phyloP scores from a whole-genome alignment of 1,284 basidiomycete species.

The Schizophyllum commune region DNA sequence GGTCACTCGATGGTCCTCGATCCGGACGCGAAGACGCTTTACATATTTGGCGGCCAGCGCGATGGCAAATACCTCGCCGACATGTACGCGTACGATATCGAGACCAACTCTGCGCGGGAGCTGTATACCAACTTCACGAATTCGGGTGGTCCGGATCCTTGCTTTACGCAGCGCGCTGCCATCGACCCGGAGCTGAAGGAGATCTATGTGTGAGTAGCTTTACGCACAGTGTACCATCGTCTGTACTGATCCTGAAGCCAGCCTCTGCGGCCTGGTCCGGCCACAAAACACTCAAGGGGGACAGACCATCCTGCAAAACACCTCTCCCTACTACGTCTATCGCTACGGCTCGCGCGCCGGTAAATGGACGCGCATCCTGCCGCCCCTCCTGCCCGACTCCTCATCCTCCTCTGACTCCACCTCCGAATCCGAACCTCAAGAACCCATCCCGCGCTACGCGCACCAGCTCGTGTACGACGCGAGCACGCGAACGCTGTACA shows the following conservation, averaged over 20 bases:
- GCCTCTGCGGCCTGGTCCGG: constrained; percentile 53
- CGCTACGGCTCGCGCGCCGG: constrained; percentile 51
- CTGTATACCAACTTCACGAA: constrained; percentile 52
- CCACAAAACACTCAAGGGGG: constrained; percentile 26
- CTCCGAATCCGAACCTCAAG: constrained; percentile 17
- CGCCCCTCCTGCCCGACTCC: constrained; percentile 10
- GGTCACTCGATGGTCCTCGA: constrained; percentile 80
- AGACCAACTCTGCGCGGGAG: constrained; percentile 49
- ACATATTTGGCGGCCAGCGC: constrained; percentile 65
- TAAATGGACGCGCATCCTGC: constrained; percentile 52
- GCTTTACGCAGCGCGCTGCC: constrained; percentile 64
- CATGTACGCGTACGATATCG: constrained; percentile 66
- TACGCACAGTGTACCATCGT: constrained; percentile 1
- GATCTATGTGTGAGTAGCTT: constrained; percentile 56
- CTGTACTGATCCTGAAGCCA: constrained; percentile 17
- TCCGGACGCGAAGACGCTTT: constrained; percentile 44
- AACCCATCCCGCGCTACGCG: constrained; percentile 56
- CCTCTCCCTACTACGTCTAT: constrained; percentile 53
- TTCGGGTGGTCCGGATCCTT: constrained; percentile 56
- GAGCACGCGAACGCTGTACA: constrained; percentile 43
- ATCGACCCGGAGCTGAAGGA: constrained; percentile 56
- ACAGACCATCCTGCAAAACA: constrained; percentile 37
- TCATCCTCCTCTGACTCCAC: not conserved
- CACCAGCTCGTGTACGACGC: constrained; percentile 71
- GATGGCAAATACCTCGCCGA: constrained; percentile 60